Evolutionary conservation across 1,284 basidiomycete species (phyloP).

Genomic region (Polyporus tsugae): DNA sequence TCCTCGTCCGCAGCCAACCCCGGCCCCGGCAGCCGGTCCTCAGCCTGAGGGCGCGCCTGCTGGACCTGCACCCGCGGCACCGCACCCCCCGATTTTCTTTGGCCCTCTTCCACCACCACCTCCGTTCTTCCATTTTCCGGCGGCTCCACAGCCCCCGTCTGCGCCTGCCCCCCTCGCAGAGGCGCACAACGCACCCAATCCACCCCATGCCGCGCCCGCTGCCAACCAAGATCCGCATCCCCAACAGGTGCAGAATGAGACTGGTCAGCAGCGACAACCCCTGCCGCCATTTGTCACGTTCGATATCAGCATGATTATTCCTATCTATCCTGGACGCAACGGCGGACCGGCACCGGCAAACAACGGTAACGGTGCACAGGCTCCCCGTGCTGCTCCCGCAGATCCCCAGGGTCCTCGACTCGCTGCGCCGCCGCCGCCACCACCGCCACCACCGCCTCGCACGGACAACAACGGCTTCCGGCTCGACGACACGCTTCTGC

Average conservation of each 20-base stretch:
- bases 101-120: slow-evolving; percentile 20
- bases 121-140: slow-evolving; percentile 14
- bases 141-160: slow-evolving; percentile 16
- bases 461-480: slow-evolving; percentile 30
- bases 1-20: slow-evolving; percentile 20
- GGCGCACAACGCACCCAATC: slow-evolving; percentile 11
- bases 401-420: slow-evolving; percentile 11
- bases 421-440: slow-evolving; percentile 14
- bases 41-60: slow-evolving; percentile 2
- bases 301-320: slow-evolving; percentile 33
- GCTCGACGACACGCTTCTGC: slow-evolving; percentile 25
- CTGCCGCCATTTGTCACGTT: slow-evolving; percentile 31
- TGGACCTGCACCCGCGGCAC: slow-evolving; percentile 1
- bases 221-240: slow-evolving; percentile 15
- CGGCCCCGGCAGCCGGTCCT: slow-evolving; percentile 16
- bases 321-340: slow-evolving; percentile 25
- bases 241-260: not conserved
- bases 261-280: slow-evolving; percentile 20
- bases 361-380: slow-evolving; percentile 9
- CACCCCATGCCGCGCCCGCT: slow-evolving; percentile 2
- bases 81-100: slow-evolving; percentile 8
- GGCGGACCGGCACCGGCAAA: slow-evolving; percentile 17
- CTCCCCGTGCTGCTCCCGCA: not conserved
- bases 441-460: slow-evolving; percentile 22
- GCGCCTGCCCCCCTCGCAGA: slow-evolving; percentile 8